A percentile compares a stretch with the other conserved stretches of the same genome.
Evolutionary conservation across 2,329 filamentous ascomycete genomes (phyloP).

Genomic region (Penicillium sp.): DNA sequence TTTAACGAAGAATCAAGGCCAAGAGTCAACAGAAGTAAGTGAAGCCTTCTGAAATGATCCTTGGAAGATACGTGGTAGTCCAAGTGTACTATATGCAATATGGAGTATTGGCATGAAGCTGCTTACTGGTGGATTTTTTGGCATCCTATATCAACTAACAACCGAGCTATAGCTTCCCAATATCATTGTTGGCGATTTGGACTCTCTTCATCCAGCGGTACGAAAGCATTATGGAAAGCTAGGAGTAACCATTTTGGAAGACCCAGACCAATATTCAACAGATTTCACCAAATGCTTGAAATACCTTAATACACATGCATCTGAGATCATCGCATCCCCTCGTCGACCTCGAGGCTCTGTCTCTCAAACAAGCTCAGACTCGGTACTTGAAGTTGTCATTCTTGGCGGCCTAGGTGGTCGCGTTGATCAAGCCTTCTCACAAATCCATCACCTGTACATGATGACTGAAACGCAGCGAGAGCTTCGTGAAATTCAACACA

Average conservation of each 20-base stretch:
- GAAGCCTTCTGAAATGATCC: neutral
- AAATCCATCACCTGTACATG: slow-evolving; percentile 78
- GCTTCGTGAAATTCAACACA: slow-evolving; percentile 6
- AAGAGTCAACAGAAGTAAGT: slow-evolving; percentile 35
- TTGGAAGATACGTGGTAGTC: no score
- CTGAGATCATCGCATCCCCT: slow-evolving; percentile 26
- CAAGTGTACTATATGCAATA: neutral
- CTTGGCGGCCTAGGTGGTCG: slow-evolving; percentile 84
- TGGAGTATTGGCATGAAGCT: neutral
- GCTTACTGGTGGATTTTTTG: neutral
- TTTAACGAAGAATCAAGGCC: slow-evolving; percentile 39
- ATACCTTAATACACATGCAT: slow-evolving; percentile 51
- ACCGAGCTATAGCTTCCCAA: slow-evolving; percentile 54
- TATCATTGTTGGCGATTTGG: slow-evolving; percentile 84
- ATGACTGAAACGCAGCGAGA: slow-evolving; percentile 40
- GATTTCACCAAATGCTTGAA: slow-evolving; percentile 83
- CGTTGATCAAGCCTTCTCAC: slow-evolving; percentile 87
- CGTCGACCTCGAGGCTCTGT: slow-evolving; percentile 4
- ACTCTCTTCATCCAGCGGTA: slow-evolving; percentile 69
- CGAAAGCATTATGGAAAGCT: slow-evolving; percentile 65
- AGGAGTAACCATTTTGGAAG: slow-evolving; percentile 63
- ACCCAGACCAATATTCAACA: slow-evolving; percentile 81
- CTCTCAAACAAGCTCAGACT: slow-evolving; percentile 7
- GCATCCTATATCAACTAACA: slow-evolving; percentile 3
- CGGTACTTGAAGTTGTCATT: slow-evolving; percentile 65